Evolutionary conservation across 768 basidiomycete species (phyloP).

Genomic region (Fomitopsis serialis): DNA sequence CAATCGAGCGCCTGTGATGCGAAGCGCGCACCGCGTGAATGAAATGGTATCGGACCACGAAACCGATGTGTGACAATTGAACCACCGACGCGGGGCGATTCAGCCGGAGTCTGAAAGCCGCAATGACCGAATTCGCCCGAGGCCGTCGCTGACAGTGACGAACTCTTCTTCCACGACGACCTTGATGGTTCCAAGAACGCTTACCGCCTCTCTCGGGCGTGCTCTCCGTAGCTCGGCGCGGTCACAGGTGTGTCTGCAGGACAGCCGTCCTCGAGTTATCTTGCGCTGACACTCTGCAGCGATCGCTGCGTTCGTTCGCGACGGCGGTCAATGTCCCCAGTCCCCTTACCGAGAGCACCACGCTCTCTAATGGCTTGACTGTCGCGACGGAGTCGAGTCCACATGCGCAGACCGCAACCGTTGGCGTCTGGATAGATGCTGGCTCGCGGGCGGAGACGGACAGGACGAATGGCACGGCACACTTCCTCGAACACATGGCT

Average conservation of each 20-base stretch:
- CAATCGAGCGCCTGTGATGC: too few species aligned
- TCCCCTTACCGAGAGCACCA: slow-evolving; percentile 87
- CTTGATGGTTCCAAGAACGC: slow-evolving; percentile 42
- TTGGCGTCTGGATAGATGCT: slow-evolving; percentile 98
- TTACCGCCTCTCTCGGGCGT: slow-evolving; percentile 40
- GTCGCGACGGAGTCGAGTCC: slow-evolving; percentile 90
- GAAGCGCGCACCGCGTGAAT: neutral
- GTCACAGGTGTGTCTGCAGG: slow-evolving; percentile 26
- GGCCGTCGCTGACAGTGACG: slow-evolving; percentile 17
- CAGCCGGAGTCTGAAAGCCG: neutral
- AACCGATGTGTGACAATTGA: too few species aligned
- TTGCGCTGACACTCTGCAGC: slow-evolving; percentile 22
- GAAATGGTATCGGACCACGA: neutral
- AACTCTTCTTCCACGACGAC: slow-evolving; percentile 24
- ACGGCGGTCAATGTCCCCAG: slow-evolving; percentile 59
- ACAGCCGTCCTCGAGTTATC: neutral
- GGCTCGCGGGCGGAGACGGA: slow-evolving; percentile 96
- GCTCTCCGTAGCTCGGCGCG: slow-evolving; percentile 33
- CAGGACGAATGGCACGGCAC: slow-evolving; percentile 92
- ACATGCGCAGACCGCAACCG: slow-evolving; percentile 94
- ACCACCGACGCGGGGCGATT: neutral
- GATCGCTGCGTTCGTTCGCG: slow-evolving; percentile 65
- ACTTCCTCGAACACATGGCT: slow-evolving; percentile 98
- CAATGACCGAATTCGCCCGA: slow-evolving; percentile 21
- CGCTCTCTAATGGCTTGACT: slow-evolving; percentile 90